A percentile compares a stretch with the other conserved stretches of the same genome.
Conservation (phyloP, 495 filamentous ascomycete species). For the Penicillium coffeae region DNA sequence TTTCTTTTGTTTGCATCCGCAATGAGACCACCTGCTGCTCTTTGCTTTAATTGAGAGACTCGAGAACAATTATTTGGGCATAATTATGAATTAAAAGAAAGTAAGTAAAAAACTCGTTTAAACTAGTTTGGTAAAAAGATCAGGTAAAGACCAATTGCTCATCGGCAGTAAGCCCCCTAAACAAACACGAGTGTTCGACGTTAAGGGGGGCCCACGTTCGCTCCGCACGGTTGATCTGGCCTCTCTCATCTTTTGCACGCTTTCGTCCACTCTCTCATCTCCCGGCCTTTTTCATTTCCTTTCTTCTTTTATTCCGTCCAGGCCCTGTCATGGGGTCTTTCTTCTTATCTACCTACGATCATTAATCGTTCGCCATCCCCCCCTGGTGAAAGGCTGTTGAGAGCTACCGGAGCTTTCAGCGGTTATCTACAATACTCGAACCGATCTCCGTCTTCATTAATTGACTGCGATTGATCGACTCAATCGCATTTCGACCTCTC, state of each 20-base stretch:
- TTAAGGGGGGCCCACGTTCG: slow-evolving; percentile 12
- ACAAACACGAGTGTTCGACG: slow-evolving; percentile 7
- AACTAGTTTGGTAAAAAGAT: too few relatives aligned
- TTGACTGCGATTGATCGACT: slow-evolving; percentile 4
- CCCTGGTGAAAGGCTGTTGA: slow-evolving; percentile 23
- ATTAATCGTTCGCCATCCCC: slow-evolving; percentile 34
- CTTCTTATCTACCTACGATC: slow-evolving; percentile 32
- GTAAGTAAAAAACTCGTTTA: too few relatives aligned
- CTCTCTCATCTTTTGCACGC: slow-evolving; percentile 27
- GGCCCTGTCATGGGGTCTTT: slow-evolving; percentile 37
- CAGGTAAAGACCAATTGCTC: too few relatives aligned
- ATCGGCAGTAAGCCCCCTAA: neutral
- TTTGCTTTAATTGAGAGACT: too few relatives aligned
- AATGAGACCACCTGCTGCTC: neutral
- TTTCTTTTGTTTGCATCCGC: neutral
- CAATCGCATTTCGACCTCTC: slow-evolving; percentile 10
- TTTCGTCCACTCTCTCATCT: slow-evolving; percentile 32
- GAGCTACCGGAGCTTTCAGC: slow-evolving; percentile 21
- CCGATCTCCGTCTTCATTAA: slow-evolving; percentile 4
- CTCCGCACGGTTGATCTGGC: slow-evolving; percentile 27
- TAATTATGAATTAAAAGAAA: neutral
- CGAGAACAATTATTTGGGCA: too few relatives aligned
- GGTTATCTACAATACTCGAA: slow-evolving; percentile 3
- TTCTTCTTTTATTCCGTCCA: neutral
- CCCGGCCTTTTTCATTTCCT: slow-evolving; percentile 10